Base-by-base conservation (phyloP, 805 yeast species). In the Candida boleticola region DNA sequence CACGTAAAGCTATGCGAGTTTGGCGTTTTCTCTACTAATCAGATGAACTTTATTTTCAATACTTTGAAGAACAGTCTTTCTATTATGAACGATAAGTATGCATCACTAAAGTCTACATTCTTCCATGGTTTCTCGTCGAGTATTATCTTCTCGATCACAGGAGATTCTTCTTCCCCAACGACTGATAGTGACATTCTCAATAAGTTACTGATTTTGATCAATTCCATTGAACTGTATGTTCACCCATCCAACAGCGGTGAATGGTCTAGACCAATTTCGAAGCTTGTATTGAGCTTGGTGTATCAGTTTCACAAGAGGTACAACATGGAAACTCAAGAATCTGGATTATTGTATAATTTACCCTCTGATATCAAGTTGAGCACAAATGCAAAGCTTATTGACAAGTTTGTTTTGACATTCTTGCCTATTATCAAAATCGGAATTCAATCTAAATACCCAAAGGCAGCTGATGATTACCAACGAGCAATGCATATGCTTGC, bases 191-290 rank as follows among this genome's bases (percentile, higher is more conserved):
- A 81, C 4, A 70, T 82, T 18, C 57, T 83, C 50, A 77, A 71
- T 14, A 67, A 74, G 37, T 53, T 90, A 4, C 66, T 68, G 18
- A 72, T 79, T 0, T 65, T 86, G 21, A 51, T 85, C n/a, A 80
- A 80, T 41, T 80, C 95, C 0, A 68, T 89, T 4, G 83, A 79
- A 47, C 86, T 96, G 16, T 87, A 83, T 61, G 82, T 82, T 3
- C 97, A 93, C 60, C 99, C 99, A 5, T 89, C 98, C 0, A 90
- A 90, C 58, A 61, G 73, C n/a, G 98, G 97, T 0, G 74, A 75
- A n/a, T 90, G 98, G 97, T 77, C 95, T 0, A 62, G 74, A 21
- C 67, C 82, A 3, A 76, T 92, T 23, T 74, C 95, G 0, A 78
- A 78, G 43, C 74, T 86, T 21, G 66, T 85, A n/a, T 73, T 76